Conservation (phyloP, 2,329 filamentous ascomycete genomes). For the Aphanocladium album region DNA sequence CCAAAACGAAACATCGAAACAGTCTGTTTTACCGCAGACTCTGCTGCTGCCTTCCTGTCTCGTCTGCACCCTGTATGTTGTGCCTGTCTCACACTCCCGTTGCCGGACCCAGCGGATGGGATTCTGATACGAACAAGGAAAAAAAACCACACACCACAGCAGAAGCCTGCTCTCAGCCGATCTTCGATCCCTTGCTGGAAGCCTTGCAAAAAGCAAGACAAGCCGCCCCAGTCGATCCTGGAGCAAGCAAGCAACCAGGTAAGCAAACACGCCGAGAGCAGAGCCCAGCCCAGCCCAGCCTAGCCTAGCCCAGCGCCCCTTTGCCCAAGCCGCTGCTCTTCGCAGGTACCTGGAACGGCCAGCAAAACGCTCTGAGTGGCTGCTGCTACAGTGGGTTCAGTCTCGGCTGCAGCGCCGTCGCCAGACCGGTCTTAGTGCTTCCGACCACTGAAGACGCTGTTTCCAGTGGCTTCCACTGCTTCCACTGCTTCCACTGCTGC, state of each 20-base stretch:
- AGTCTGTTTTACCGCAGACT: neutral
- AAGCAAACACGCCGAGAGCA: neutral
- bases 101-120: neutral
- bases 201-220: conserved; percentile 11
- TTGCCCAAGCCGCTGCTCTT: no score
- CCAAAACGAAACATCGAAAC: neutral
- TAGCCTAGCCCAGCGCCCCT: no score
- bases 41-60: neutral
- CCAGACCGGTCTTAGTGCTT: neutral
- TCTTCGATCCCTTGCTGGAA: conserved; percentile 8
- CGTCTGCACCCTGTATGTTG: neutral
- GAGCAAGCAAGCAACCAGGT: conserved; percentile 13
- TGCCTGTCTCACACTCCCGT: neutral
- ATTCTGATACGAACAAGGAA: conserved; percentile 3
- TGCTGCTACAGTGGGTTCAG: neutral
- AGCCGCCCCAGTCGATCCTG: conserved; percentile 23
- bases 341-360: no score
- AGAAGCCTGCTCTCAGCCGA: neutral
- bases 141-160: neutral
- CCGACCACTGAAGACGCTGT: neutral
- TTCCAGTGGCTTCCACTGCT: neutral
- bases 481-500: neutral
- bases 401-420: neutral
- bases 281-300: no score
- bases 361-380: neutral